These are phyloP conservation scores for Botrytis deweyae DNA, from an alignment of 2,329 filamentous ascomycete species.

Conservation along the genomic window DNA sequence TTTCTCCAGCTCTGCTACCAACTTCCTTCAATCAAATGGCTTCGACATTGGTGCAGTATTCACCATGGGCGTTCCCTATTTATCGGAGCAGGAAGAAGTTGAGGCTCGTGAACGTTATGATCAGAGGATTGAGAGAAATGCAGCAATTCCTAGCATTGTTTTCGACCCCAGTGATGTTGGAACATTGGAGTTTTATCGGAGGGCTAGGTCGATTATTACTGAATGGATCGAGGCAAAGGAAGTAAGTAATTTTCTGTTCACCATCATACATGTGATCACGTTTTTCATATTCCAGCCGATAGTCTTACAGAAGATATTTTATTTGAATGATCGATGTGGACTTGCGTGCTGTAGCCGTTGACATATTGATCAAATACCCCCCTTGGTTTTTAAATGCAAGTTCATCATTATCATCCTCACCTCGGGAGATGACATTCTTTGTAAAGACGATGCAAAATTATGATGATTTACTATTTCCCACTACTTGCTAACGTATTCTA, in stretches of 20 bases:
- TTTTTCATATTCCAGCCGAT: background rate
- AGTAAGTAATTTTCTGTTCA: constrained; percentile 22
- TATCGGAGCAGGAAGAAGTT: constrained; percentile 58
- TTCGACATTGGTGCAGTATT: constrained; percentile 60
- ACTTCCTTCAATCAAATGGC: constrained; percentile 58
- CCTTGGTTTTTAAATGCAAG: background rate
- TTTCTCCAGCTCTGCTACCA: constrained; percentile 47
- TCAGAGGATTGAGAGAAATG: constrained; percentile 32
- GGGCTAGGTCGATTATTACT: constrained; percentile 32
- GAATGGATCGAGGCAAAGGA: constrained; percentile 32
- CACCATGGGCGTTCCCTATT: constrained; percentile 57
- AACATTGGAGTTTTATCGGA: constrained; percentile 32
- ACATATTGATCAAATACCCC: background rate
- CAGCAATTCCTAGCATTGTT: constrained; percentile 33
- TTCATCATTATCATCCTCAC: background rate
- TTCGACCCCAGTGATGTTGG: constrained; percentile 30
- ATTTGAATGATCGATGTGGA: background rate
- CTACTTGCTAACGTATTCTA: constrained; percentile 17
- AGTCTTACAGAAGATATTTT: background rate
- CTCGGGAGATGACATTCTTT: background rate
- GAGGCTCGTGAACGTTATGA: constrained; percentile 44
- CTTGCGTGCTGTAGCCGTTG: background rate
- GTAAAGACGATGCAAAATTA: background rate
- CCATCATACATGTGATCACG: background rate
- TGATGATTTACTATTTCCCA: background rate